Base-by-base conservation (phyloP, 2,329 filamentous ascomycete species). In the Fusarium tanahbumbuense region DNA sequence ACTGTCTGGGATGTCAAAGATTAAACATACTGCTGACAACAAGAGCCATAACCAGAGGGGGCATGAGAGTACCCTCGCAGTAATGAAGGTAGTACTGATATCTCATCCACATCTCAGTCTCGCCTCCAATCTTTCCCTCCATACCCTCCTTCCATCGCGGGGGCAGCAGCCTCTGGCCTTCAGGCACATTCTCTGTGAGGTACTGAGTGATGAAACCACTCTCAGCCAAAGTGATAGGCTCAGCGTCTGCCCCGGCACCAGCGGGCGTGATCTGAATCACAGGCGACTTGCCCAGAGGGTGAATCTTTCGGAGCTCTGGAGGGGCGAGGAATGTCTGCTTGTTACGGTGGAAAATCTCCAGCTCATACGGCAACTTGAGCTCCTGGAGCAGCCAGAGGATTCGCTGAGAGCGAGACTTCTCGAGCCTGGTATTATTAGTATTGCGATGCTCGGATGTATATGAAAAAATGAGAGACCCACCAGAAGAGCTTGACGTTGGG, bases 361-460 rank as follows among this genome's bases (percentile, higher is more conserved):
- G 82, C 67, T 94, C 88, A 81, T 97, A 97, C 28, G 91, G 86
- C 34, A 97, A 80, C 45, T 91, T 86, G 67, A 96, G 89, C 79
- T 95, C 93, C 78, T 96, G 92, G 45, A 97, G 87, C 9, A 97
- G 89, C 92, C 93, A 97, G 46, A 96, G 83, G 62, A 95, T 91
- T 67, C 93, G 89, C 79, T 97, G 93, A 15, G 92, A 89, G 72
- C 94, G 92, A 59, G 93, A 97, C 73, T 91, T 85, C 73, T 95
- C 88, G 65, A 97, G 91, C 93, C 93, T 97, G 71, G n/a, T 25
- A 13, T 22, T 9, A 30, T 71, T 13, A 70, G 42, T 27, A 30
- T 34, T 16, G 44, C 18, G 22, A 25, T 16, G 20, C 30, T 48
- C 20, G 15, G 18, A 30, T 7, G 20, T 13, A 12, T 15, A 10